Base-by-base conservation (phyloP, 768 basidiomycete genomes). In the Leccinum pellstonianum region DNA sequence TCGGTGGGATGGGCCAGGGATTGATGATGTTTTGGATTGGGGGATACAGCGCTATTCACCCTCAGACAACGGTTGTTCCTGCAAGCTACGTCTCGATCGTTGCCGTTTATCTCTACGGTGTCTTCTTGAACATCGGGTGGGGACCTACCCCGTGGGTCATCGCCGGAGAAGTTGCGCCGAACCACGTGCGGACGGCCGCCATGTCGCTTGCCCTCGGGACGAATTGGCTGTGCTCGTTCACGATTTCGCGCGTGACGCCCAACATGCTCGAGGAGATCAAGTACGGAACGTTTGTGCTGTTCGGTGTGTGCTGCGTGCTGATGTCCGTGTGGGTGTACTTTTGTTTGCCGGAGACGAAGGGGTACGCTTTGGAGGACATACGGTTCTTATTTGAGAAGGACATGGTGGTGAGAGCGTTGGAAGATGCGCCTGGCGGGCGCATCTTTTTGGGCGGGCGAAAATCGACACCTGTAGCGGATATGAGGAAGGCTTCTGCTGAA, bases 1-100 rank as follows among this genome's bases (percentile, higher is more conserved):
- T 80, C 46, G 81, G 82, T 12, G 80, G 80, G 21, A 54, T 82
- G 5, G 80, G 81, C 5, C 83, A 84, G 64, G 77, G 77, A 17
- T 46, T 51, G 19, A 63, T 60, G 68, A 79, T 79, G 76, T 60
- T 79, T 19, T 79, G 73, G 73, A 72, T 77, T 33, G 75, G 67
- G 8, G 74, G 72, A 33, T 78, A 75, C 60, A 61, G 60, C n/a
- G 75, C 66, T 23, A 49, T 72, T 11, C 77, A 78, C 58, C 69
- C 72, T 1, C 59, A 66, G 43, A 2, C 47, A 1, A 69, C 57
- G 31, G 50, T 76, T 43, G 69, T 71, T 3, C 68, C 73, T 51
- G 71, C 75, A 8, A 72, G 72, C 5, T 77, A 77, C 54, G 70
- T 78, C 48, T 78, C 77, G 5, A 71, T 77, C 62, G 62, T 73